phyloP scores from a whole-genome alignment of 805 yeast species.

The Saturnispora kantuleensis region DNA sequence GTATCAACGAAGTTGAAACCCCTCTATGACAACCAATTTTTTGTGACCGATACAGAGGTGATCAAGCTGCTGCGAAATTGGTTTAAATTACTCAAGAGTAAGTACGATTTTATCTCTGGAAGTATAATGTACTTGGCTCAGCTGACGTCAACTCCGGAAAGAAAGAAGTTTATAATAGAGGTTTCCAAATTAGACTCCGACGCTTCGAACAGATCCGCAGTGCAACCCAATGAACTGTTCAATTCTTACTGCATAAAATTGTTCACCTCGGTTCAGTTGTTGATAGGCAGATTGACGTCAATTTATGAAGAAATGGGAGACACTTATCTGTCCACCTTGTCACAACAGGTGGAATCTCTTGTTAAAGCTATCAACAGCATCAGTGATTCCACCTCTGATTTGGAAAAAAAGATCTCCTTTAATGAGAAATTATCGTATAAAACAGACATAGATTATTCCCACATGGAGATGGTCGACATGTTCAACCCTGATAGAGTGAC shows the following conservation, averaged over 20 bases:
- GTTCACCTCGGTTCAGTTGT: constrained; percentile 23
- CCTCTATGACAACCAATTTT: constrained; percentile 21
- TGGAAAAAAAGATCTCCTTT: constrained; percentile 23
- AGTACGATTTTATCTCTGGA: constrained; percentile 22
- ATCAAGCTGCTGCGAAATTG: constrained; percentile 19
- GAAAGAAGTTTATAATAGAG: constrained; percentile 19
- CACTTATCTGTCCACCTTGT: constrained; percentile 7
- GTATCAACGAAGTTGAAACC: constrained; percentile 19
- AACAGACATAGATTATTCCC: constrained; percentile 19
- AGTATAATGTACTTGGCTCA: constrained; percentile 23
- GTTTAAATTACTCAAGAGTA: constrained; percentile 20
- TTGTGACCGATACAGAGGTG: constrained; percentile 22
- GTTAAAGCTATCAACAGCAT: constrained; percentile 20
- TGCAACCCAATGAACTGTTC: constrained; percentile 22
- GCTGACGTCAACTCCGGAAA: constrained; percentile 19
- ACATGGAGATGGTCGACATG: constrained; percentile 25
- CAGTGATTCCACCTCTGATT: constrained; percentile 23
- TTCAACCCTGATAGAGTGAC: constrained; percentile 20
- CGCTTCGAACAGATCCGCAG: constrained; percentile 18
- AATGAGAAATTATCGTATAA: constrained; percentile 24
- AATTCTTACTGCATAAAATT: constrained; percentile 23
- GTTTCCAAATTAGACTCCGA: constrained; percentile 16
- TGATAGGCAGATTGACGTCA: constrained; percentile 19
- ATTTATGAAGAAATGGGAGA: constrained; percentile 17
- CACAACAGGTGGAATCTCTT: constrained; percentile 15